Evolutionary conservation across 2,329 filamentous ascomycete species (phyloP).

Genomic region (Hypoxylon sp.): DNA sequence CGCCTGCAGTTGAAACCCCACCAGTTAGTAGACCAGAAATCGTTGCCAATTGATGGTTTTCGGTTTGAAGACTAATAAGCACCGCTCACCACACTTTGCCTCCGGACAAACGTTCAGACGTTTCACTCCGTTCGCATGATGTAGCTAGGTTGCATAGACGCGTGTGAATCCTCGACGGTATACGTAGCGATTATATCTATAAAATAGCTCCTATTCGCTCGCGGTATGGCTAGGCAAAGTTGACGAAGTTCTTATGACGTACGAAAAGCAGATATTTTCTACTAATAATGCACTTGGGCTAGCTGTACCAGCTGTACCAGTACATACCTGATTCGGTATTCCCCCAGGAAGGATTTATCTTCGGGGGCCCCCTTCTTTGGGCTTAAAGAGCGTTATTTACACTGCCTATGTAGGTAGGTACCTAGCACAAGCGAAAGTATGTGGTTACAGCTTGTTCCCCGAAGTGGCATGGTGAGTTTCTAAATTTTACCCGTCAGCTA

Average conservation of each 20-base stretch:
- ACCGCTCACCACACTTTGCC: conserved; percentile 2
- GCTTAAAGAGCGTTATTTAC: conserved; percentile 14
- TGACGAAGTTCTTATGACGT: conserved; percentile 38
- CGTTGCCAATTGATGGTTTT: conserved; percentile 1
- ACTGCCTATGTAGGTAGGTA: conserved; percentile 24
- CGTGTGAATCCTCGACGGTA: conserved; percentile 15
- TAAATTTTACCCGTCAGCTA: conserved; percentile 38
- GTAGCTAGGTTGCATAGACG: conserved; percentile 20
- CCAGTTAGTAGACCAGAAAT: conserved; percentile 21
- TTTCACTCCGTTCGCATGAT: conserved; percentile 16
- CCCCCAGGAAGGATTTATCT: conserved; percentile 23
- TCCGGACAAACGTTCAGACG: conserved; percentile 18
- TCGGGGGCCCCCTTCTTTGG: background rate
- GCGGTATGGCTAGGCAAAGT: conserved; percentile 29
- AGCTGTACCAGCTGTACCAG: background rate
- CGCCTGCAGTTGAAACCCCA: conserved; percentile 33
- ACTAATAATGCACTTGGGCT: background rate
- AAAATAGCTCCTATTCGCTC: conserved; percentile 34
- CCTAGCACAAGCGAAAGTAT: conserved; percentile 15
- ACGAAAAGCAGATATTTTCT: conserved; percentile 18
- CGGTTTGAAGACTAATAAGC: conserved; percentile 3
- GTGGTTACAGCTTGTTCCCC: conserved; percentile 22
- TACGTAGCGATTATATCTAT: conserved; percentile 33
- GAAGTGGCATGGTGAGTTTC: conserved; percentile 35
- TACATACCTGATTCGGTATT: conserved; percentile 25